These are phyloP conservation scores for Dictyostelium capitatum DNA, from an alignment of 78 protist species.

Conservation along the genomic window DNA sequence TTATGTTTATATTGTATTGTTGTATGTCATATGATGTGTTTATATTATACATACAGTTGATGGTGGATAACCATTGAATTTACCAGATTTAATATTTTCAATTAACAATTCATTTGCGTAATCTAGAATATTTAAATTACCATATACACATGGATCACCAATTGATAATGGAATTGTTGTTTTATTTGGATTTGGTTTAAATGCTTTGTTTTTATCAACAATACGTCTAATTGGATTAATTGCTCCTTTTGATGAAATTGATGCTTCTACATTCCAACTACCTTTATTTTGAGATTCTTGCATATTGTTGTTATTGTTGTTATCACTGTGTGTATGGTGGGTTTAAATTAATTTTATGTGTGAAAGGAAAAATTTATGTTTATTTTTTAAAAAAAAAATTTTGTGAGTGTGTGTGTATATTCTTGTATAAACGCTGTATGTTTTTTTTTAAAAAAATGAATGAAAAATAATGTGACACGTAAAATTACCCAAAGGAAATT, in stretches of 20 bases:
- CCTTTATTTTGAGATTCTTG: not conserved
- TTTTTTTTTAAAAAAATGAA: not conserved
- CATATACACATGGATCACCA: slow-evolving; percentile 95
- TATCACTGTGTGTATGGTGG: not conserved
- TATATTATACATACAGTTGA: slow-evolving; percentile 66
- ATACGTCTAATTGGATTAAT: slow-evolving; percentile 91
- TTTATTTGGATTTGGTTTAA: slow-evolving; percentile 89
- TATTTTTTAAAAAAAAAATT: too few species aligned
- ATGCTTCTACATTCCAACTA: slow-evolving; percentile 71
- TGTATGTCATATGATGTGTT: not conserved
- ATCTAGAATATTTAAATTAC: slow-evolving; percentile 82
- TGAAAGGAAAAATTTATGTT: not conserved
- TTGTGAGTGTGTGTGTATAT: not conserved
- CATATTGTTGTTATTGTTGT: not conserved
- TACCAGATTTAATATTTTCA: slow-evolving; percentile 31
- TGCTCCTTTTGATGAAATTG: slow-evolving; percentile 78
- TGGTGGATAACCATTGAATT: slow-evolving; percentile 91
- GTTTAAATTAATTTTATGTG: too few species aligned
- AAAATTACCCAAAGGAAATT: too few species aligned
- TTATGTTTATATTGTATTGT: not conserved
- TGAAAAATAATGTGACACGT: not conserved
- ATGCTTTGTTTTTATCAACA: slow-evolving; percentile 88
- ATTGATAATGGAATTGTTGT: slow-evolving; percentile 86
- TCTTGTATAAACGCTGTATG: too few species aligned
- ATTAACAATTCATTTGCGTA: slow-evolving; percentile 32